Conservation (phyloP, 306 rosid species). For the Datisca glomerata region DNA sequence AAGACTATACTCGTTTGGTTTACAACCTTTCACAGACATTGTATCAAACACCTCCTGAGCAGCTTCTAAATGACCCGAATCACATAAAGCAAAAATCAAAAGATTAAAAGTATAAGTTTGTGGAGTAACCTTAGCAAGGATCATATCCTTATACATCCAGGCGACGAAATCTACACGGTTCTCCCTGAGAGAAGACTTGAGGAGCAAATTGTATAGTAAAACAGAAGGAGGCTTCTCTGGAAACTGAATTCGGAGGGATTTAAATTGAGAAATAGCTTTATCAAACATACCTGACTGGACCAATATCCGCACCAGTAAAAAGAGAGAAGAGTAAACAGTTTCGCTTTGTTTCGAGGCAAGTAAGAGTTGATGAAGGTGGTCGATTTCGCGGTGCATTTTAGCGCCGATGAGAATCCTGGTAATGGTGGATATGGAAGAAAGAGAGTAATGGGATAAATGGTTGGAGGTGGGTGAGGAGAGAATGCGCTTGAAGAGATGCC, state of each 20-base stretch:
- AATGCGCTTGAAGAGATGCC: constrained; percentile 62
- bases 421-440: constrained; percentile 29
- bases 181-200: constrained; percentile 30
- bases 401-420: constrained; percentile 46
- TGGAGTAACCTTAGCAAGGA: constrained; percentile 40
- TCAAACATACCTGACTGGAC: constrained; percentile 35
- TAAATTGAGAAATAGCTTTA: constrained; percentile 44
- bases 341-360: constrained; percentile 24
- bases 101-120: constrained; percentile 74
- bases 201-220: constrained; percentile 49
- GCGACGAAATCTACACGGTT: constrained; percentile 26
- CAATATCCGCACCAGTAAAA: constrained; percentile 25
- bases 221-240: constrained; percentile 37
- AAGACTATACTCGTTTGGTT: constrained; percentile 52
- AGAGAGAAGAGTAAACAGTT: constrained; percentile 34
- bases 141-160: constrained; percentile 78
- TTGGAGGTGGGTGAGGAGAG: constrained; percentile 32
- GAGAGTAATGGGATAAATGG: constrained; percentile 7
- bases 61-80: constrained; percentile 33
- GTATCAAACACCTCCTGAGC: constrained; percentile 66
- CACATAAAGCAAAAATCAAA: constrained; percentile 40
- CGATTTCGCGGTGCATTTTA: constrained; percentile 47
- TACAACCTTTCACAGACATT: constrained; percentile 72
- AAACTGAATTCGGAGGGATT: constrained; percentile 43
- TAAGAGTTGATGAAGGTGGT: constrained; percentile 38